Base-by-base conservation (phyloP, 176 grass and related monocot species). In the Bonia amplexicaulis region DNA sequence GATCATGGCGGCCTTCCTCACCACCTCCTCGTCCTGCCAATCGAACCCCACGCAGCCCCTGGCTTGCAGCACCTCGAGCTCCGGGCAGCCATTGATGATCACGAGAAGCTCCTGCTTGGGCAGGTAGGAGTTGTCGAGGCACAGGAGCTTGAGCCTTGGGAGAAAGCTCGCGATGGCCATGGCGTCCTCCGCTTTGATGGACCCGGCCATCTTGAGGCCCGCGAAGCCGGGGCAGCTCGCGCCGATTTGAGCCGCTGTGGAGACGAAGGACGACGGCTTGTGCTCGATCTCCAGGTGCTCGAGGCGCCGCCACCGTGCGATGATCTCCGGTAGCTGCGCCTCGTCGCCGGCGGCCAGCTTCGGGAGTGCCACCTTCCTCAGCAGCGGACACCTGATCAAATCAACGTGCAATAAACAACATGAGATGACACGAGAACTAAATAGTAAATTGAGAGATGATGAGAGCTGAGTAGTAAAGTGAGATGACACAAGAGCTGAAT, bases 21-120 rank as follows among this genome's bases (percentile, higher is more conserved):
- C 42, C 74, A 78, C 23, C 55, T 85, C 84, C 52, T 87, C 84
- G 1, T 82, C 65, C 1, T 72, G 45, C 44, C 48, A n/a, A 15
- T 84, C 82, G 26, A 90, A 90, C 42, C 84, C 89, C 14, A 90
- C 66, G 58, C 89, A 90, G 52, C 70, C 13, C 33, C 22, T 87
- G 44, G 65, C 88, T 42, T 74, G 61, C 73, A 90, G 65, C 52
- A 16, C 70, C 54, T 83, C 51, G 79, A 90, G 41, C 19, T 62
- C 54, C 16, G 7, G 54, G 73, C 84, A 87, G 14, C 88, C 84
- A 45, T 73, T 78, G 61, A 87, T 13, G 41, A 90, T 65, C 12
- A 52, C 63, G 41, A 83, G 40, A 41, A 90, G 52, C 63, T 74
- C 73, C 13, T 73, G 71, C 61, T 73, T 83, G 11, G 66, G 84